Evolutionary conservation across 441 rosid species (phyloP).

Genomic region (Mallotus japonicus): DNA sequence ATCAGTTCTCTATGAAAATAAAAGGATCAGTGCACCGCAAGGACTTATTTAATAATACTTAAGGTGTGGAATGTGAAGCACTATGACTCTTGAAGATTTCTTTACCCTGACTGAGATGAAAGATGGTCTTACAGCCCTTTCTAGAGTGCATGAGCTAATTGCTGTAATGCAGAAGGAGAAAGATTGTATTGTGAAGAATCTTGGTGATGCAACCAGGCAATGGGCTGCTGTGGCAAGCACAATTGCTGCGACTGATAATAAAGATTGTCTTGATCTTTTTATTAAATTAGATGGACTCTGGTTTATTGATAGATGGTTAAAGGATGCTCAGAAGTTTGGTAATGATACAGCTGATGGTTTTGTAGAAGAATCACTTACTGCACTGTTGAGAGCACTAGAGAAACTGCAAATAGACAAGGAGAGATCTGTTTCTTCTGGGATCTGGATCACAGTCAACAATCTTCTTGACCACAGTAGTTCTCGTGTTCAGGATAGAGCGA

Average conservation of each 20-base stretch:
- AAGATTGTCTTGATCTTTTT: slow-evolving; percentile 92
- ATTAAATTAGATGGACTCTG: slow-evolving; percentile 77
- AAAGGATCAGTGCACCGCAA: slow-evolving; percentile 24
- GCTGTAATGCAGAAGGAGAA: slow-evolving; percentile 71
- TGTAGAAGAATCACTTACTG: slow-evolving; percentile 73
- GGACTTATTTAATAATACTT: slow-evolving; percentile 31
- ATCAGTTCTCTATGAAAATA: slow-evolving; percentile 35
- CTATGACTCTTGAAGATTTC: slow-evolving; percentile 92
- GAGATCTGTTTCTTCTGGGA: slow-evolving; percentile 74
- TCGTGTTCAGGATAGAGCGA: slow-evolving; percentile 70
- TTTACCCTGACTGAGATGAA: slow-evolving; percentile 87
- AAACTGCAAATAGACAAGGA: slow-evolving; percentile 68
- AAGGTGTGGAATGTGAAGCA: slow-evolving; percentile 50
- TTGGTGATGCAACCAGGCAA: slow-evolving; percentile 77
- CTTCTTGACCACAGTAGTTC: slow-evolving; percentile 68
- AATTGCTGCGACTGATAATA: slow-evolving; percentile 75
- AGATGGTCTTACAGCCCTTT: slow-evolving; percentile 78
- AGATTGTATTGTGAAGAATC: slow-evolving; percentile 57
- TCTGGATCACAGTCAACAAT: slow-evolving; percentile 60
- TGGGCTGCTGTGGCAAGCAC: slow-evolving; percentile 93
- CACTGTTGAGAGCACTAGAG: slow-evolving; percentile 67
- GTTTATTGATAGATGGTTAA: slow-evolving; percentile 77
- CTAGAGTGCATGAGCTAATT: slow-evolving; percentile 80
- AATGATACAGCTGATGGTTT: slow-evolving; percentile 47
- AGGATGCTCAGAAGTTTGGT: slow-evolving; percentile 52